Evolutionary conservation across 2,329 filamentous ascomycete genomes (phyloP).

Genomic region (Capronia americana): DNA sequence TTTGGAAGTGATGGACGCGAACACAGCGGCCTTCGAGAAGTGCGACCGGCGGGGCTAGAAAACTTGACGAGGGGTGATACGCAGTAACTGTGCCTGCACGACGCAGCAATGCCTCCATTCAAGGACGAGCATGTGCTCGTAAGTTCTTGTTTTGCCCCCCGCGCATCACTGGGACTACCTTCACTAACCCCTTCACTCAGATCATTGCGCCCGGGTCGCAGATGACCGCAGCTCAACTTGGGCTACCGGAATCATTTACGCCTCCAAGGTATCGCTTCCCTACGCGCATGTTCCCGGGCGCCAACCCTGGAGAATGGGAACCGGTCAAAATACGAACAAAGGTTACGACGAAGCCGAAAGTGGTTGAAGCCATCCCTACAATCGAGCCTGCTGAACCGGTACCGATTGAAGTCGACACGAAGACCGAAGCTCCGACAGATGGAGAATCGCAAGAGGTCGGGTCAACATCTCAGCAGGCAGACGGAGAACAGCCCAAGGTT

Average conservation of each 20-base stretch:
- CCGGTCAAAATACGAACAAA: conserved; percentile 76
- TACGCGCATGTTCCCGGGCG: conserved; percentile 88
- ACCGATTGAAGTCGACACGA: conserved; percentile 9
- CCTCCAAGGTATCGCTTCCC: conserved; percentile 84
- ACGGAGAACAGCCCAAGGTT: conserved; percentile 39
- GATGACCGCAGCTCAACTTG: conserved; percentile 88
- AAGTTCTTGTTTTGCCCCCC: conserved; percentile 37
- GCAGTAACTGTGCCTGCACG: conserved; percentile 9
- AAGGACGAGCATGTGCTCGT: conserved; percentile 61
- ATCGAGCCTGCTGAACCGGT: conserved; percentile 4
- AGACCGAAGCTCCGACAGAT: not conserved
- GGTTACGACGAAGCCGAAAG: conserved; percentile 42
- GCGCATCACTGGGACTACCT: not conserved
- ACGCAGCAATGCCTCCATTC: conserved; percentile 54
- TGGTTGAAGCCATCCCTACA: conserved; percentile 16
- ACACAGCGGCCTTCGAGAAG: not conserved
- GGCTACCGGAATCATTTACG: conserved; percentile 86
- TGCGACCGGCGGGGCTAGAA: conserved; percentile 4
- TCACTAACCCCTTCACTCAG: conserved; percentile 41
- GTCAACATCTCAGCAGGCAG: conserved; percentile 6
- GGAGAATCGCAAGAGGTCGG: conserved; percentile 18
- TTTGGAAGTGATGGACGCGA: conserved; percentile 6
- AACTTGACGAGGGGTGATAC: conserved; percentile 15
- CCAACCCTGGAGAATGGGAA: conserved; percentile 78
- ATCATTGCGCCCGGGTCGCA: conserved; percentile 73